phyloP scores from a whole-genome alignment of 805 yeast genomes.

The Blastobotrys parvus region DNA sequence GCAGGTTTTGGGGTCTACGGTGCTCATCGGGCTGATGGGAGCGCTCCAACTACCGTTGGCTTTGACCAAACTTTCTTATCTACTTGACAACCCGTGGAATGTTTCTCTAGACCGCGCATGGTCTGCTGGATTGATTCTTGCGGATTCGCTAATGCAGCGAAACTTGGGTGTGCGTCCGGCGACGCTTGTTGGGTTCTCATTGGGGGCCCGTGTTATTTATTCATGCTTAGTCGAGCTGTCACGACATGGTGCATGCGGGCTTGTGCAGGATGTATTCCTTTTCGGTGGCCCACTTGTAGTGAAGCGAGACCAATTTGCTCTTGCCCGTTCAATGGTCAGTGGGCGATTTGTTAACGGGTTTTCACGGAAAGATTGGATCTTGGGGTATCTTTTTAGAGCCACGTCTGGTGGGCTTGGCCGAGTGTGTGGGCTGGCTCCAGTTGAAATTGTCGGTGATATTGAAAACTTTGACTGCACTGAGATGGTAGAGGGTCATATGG shows the following conservation, averaged over 20 bases:
- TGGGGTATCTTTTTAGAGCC: slow-evolving; percentile 91
- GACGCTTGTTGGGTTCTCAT: slow-evolving; percentile 84
- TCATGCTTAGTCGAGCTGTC: slow-evolving; percentile 86
- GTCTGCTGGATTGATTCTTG: slow-evolving; percentile 86
- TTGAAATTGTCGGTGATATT: slow-evolving; percentile 44
- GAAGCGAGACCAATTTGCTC: slow-evolving; percentile 63
- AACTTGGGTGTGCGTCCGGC: slow-evolving; percentile 90
- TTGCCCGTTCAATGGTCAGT: slow-evolving; percentile 78
- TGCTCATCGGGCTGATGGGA: slow-evolving; percentile 82
- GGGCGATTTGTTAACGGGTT: slow-evolving; percentile 88
- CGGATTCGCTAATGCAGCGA: slow-evolving; percentile 80
- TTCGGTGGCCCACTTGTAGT: slow-evolving; percentile 87
- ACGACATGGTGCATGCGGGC: slow-evolving; percentile 74
- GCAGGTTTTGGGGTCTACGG: slow-evolving; percentile 88
- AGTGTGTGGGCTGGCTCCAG: slow-evolving; percentile 84
- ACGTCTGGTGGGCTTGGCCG: slow-evolving; percentile 88
- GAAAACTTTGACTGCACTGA: slow-evolving; percentile 87
- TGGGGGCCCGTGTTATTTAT: slow-evolving; percentile 87
- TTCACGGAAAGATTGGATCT: slow-evolving; percentile 89
- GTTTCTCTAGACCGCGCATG: slow-evolving; percentile 95
- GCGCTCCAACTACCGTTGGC: slow-evolving; percentile 91
- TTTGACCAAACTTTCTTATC: slow-evolving; percentile 76
- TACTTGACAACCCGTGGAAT: slow-evolving; percentile 96
- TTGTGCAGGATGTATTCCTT: slow-evolving; percentile 78
- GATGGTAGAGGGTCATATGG: slow-evolving; percentile 90